Evolutionary conservation across 257 asterid species (phyloP).

Genomic region (Linaria vulgaris): DNA sequence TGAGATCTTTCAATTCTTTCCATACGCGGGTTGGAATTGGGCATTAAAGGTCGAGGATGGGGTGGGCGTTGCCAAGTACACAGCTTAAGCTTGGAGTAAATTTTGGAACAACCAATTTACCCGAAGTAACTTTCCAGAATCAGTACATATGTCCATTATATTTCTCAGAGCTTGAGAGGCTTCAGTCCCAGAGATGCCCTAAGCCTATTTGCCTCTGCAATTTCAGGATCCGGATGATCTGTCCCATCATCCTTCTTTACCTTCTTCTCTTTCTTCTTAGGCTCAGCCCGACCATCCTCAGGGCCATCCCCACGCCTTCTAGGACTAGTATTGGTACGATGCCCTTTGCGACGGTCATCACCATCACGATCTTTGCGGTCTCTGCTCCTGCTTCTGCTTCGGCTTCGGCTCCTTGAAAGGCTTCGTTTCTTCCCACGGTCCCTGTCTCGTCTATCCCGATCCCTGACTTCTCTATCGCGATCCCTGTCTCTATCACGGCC

Average conservation of each 20-base stretch:
- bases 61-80: too few species aligned
- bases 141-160: neutral
- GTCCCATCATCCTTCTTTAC: constrained; percentile 88
- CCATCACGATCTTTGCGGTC: constrained; percentile 74
- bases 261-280: constrained; percentile 81
- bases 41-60: too few species aligned
- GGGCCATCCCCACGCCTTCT: constrained; percentile 27
- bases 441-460: constrained; percentile 79
- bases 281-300: constrained; percentile 46
- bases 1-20: too few species aligned
- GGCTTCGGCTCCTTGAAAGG: constrained; percentile 46
- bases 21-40: too few species aligned
- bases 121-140: too few species aligned
- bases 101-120: too few species aligned
- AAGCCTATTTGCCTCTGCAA: constrained; percentile 74
- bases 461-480: constrained; percentile 49
- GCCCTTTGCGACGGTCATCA: constrained; percentile 72
- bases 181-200: constrained; percentile 84
- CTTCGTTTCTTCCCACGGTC: constrained; percentile 72
- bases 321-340: constrained; percentile 60
- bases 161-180: constrained; percentile 58
- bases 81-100: too few species aligned
- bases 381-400: too few species aligned
- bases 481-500: constrained; percentile 51
- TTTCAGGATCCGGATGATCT: constrained; percentile 98